Evolutionary conservation across 805 yeast species (phyloP), one percentile per base, ranked within the genome.

Genomic region (Helenozyma rhizophorensis): DNA sequence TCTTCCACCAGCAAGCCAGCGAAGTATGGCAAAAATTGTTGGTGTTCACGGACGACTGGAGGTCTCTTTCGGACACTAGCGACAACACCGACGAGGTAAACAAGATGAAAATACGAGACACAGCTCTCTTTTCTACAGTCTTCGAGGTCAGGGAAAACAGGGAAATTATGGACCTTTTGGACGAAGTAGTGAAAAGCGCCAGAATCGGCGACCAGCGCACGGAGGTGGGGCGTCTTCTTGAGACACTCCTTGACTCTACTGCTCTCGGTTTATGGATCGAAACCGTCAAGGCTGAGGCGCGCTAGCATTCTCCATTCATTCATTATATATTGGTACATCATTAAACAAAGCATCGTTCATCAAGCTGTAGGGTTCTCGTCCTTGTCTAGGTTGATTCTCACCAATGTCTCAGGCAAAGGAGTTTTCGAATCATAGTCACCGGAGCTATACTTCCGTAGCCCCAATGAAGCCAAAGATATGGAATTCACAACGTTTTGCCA

Each of bases 381-480:
- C n/a, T 68, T 63, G 26, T 69, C 68, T 11, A 78, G 51, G 28
- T 70, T 65, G 21, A 82, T 66, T 30, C 89, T 62, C 3, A 82
- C 81, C 42, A 82, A 56, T 0, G 83, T 65, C 47, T 80, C 89
- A 1, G 89, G 86, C 27, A 76, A 55, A 2, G 84, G 81, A 3
- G 62, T 56, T 25, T 70, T 70, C 34, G 65, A 66, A 36, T 70
- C 77, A 26, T 55, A 56, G 12, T 64, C 61, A 1, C 62, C 46
- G 14, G 13, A 24, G 2, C 36, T 18, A 35, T 74, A 67, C 27
- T 64, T 67, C 37, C 66, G 43, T 37, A 75, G 48, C n/a, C 78
- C 69, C 47, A 70, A 47, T 16, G 76, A 65, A 21, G 87, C 87
- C 43, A 82, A 56, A 9, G 81, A 71, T 0, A 80, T 72, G 3